Conservation (phyloP, 495 filamentous ascomycete species). For the Aspergillus nidulans region DNA sequence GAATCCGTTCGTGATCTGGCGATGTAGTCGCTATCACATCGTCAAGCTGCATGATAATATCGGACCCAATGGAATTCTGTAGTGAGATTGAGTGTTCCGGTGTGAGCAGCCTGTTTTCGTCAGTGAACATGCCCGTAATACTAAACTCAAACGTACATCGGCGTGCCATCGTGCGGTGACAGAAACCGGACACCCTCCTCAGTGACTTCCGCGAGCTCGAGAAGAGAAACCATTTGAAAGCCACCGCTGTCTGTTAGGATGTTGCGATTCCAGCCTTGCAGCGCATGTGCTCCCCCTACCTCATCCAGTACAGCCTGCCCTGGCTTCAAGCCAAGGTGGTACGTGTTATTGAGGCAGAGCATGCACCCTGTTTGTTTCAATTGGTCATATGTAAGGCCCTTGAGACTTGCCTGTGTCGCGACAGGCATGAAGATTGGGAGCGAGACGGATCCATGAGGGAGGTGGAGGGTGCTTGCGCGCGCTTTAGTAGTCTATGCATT, state of each 20-base stretch:
- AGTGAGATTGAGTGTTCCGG: slow-evolving; percentile 96
- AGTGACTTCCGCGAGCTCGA: slow-evolving; percentile 90
- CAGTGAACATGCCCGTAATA: background rate
- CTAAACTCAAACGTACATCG: slow-evolving; percentile 57
- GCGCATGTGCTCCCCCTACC: slow-evolving; percentile 85
- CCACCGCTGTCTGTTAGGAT: slow-evolving; percentile 96
- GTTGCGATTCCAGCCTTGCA: slow-evolving; percentile 95
- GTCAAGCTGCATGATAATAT: slow-evolving; percentile 99
- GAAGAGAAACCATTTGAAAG: slow-evolving; percentile 96
- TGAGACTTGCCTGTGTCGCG: slow-evolving; percentile 94
- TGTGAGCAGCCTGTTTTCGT: slow-evolving; percentile 70
- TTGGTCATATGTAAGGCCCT: slow-evolving; percentile 90
- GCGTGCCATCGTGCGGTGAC: slow-evolving; percentile 86
- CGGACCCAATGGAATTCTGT: slow-evolving; percentile 94
- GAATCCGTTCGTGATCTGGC: slow-evolving; percentile 78
- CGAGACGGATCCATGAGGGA: slow-evolving; percentile 87
- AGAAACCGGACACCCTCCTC: slow-evolving; percentile 95
- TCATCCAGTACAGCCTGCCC: slow-evolving; percentile 83
- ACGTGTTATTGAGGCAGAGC: slow-evolving; percentile 94
- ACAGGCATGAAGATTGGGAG: slow-evolving; percentile 98
- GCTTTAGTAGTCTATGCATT: slow-evolving; percentile 82
- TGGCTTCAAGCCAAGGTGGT: slow-evolving; percentile 91
- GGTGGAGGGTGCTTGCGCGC: slow-evolving; percentile 79
- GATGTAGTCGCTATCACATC: slow-evolving; percentile 96
- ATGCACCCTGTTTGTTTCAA: slow-evolving; percentile 82